Evolutionary conservation across 2,329 filamentous ascomycete genomes (phyloP), one percentile per base, ranked within the genome.

Genomic region (Aspergillus niger): DNA sequence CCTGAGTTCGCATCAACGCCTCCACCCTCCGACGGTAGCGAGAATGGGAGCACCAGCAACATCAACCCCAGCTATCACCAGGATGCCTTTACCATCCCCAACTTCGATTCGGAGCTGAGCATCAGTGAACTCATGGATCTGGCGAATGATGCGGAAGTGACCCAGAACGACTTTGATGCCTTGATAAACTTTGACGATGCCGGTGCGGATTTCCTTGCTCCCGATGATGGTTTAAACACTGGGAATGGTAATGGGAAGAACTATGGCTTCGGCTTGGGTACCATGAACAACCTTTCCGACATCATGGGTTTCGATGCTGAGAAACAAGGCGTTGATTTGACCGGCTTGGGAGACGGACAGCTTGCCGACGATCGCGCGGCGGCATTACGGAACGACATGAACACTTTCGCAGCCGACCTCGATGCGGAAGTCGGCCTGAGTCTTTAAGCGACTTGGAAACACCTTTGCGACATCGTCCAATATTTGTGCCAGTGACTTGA

Each of bases 111-210:
- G 3, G 74, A 79, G 32, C 60, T 78, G 59, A 78, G 72, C 53
- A 66, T 80, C 3, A 76, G 72, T 43, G 72, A 79, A 52, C 69
- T 79, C 32, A 79, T 79, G 72, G 76, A 77, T 60, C 64, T 80
- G 26, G 77, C 77, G 28, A 78, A 79, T 53, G 77, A 79, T 51
- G 77, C 75, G 5, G 77, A 80, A 59, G 77, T 79, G 22, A 79
- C 74, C 2, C 76, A 79, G 57, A 78, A 79, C 54, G 78, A 80
- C 57, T 78, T 81, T 28, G 79, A 81, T 57, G 76, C 77, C 0
- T 63, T 81, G 57, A 79, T 81, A 63, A 80, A 80, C 59, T 77
- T 80, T 53, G 79, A 81, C 44, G 78, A 80, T 51, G 71, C 72
- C 1, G 68, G 69, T 1, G 72, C 67, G 17, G 76, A 79, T 17